Base-by-base conservation (phyloP, 1,284 basidiomycete genomes). In the Puccinia brachypodii region DNA sequence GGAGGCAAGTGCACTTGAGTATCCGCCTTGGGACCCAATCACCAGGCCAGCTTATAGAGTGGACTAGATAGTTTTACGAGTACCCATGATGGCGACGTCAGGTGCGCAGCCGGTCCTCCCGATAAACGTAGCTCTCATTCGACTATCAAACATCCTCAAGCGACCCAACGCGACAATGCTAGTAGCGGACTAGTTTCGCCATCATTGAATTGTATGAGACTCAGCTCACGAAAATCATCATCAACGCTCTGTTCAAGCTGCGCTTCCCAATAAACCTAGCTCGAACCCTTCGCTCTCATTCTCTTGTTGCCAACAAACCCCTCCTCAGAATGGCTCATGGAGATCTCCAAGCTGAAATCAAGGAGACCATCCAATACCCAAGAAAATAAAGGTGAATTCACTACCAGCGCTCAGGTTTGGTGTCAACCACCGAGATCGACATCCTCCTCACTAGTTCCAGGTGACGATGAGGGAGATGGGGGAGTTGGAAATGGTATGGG, bases 71-170 rank as follows among this genome's bases (percentile, higher is more conserved):
- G 76, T 28, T 50, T 64, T 28, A 71, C 76, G 50, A 79, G 76
- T 28, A 79, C 76, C n/a, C 71, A 79, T 31, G 76, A 79, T 58
- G 76, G 76, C 31, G 76, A 79, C 47, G 76, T 79, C 50, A 79
- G 76, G 19, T 71, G 76, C 64, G 76, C 76, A 16, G 66, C 76
- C 13, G 76, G 76, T 16, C 62, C 66, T 6, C 33, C 66, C 14
- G 50, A 68, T 40, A 79, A 71, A 68, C 62, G 76, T 38, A 50
- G 76, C 22, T n/a, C n/a, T n/a, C 66, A 69, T 22, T 22, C 50
- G 1, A 58, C 28, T 50, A 16, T 38, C 36, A 79, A 79, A 36
- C 44, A 69, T 42, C 44, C 28, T 16, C 64, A 79, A 28, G 31
- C 53, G 25, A 13, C 44, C 50, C 62, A 79, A 33, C 42, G 42